phyloP scores from a whole-genome alignment of 306 rosid genomes.

The Acacia melanoxylon region DNA sequence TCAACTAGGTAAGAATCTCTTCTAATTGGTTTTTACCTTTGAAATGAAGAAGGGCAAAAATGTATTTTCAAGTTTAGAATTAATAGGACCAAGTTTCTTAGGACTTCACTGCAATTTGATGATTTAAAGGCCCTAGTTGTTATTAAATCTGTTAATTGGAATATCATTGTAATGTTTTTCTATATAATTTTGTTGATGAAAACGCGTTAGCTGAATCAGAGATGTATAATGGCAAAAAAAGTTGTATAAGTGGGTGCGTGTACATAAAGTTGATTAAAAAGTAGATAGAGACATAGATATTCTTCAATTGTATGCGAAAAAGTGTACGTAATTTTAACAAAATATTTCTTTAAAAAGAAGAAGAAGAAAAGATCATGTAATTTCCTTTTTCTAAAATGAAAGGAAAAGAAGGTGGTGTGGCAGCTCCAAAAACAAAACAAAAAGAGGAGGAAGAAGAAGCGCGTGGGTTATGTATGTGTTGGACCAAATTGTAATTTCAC shows the following conservation, averaged over 20 bases:
- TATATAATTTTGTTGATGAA: background rate
- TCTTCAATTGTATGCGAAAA: background rate
- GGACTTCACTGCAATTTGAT: no score
- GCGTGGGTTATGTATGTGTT: background rate
- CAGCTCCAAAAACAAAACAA: no score
- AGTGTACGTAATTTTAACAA: background rate
- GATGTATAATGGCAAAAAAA: no score
- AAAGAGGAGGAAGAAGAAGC: background rate
- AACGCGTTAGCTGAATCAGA: background rate
- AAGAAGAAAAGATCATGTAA: background rate
- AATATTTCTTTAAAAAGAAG: no score
- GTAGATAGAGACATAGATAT: background rate
- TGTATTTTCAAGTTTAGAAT: no score
- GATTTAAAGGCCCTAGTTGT: fast-evolving
- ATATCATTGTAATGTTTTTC: no score
- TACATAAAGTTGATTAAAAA: background rate
- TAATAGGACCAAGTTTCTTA: no score
- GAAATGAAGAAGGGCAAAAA: no score
- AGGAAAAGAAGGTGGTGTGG: background rate
- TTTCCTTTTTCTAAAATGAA: background rate
- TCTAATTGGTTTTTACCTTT: no score
- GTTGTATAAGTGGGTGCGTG: background rate
- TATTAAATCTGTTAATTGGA: no score
- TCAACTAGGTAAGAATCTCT: no score
- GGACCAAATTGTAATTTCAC: background rate